These are phyloP conservation scores for Endotrypanum monterogeii DNA, from an alignment of 208 protist species.

Conservation along the genomic window DNA sequence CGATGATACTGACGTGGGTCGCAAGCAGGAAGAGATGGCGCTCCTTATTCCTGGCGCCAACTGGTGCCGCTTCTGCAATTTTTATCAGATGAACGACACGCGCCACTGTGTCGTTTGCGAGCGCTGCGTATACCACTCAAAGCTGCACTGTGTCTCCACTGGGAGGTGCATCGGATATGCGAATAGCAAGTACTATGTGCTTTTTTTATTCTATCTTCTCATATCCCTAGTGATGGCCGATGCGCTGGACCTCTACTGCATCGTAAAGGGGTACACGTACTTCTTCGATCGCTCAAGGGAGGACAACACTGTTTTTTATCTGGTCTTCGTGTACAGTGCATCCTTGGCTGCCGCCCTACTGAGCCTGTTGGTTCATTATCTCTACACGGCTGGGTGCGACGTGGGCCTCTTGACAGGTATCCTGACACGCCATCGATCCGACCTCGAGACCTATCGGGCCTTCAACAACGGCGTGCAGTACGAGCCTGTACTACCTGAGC, in stretches of 20 bases:
- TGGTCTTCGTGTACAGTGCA: constrained; percentile 31
- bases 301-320: constrained; percentile 28
- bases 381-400: constrained; percentile 22
- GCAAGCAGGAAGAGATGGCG: constrained; percentile 47
- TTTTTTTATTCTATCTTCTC: constrained; percentile 46
- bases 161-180: constrained; percentile 76
- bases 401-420: constrained; percentile 25
- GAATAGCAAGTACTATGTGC: constrained; percentile 84
- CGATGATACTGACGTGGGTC: constrained; percentile 28
- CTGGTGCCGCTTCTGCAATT: constrained; percentile 60
- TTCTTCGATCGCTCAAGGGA: constrained; percentile 25
- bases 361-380: constrained; percentile 15
- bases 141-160: constrained; percentile 86
- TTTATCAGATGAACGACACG: constrained; percentile 75
- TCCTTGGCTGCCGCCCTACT: constrained; percentile 4
- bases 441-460: constrained; percentile 3
- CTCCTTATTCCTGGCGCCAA: constrained; percentile 51
- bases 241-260: constrained; percentile 26
- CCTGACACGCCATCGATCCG: constrained; percentile 17
- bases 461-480: constrained; percentile 29
- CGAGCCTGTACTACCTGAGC: constrained; percentile 24
- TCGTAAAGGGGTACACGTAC: constrained; percentile 29
- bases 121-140: constrained; percentile 67
- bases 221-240: constrained; percentile 22
- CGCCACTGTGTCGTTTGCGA: constrained; percentile 84